phyloP scores from a whole-genome alignment of 495 filamentous ascomycete species.

The Xylaria scruposa region DNA sequence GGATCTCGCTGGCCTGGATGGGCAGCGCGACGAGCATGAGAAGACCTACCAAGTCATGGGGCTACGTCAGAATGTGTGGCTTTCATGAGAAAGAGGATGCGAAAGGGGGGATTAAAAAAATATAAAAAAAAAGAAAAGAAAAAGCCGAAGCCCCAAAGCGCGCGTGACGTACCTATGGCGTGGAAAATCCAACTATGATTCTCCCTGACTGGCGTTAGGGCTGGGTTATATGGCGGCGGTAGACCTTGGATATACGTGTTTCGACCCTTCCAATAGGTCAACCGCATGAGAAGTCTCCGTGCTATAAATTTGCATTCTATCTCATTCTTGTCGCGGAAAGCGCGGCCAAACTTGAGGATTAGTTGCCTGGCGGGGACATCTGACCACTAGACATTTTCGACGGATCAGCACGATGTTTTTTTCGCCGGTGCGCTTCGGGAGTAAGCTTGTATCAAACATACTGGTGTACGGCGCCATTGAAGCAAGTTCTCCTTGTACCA shows the following conservation, averaged over 20 bases:
- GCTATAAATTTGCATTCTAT: background rate
- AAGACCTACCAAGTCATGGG: background rate
- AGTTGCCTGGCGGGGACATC: background rate
- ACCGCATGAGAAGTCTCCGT: background rate
- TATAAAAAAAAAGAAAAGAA: no score
- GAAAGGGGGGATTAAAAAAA: background rate
- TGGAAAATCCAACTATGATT: slow-evolving; percentile 1
- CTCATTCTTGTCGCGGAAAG: background rate
- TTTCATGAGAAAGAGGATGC: no score
- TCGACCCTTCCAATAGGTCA: background rate
- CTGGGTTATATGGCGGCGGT: background rate
- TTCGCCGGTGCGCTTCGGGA: background rate
- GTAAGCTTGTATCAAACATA: background rate
- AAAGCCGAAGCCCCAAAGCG: background rate
- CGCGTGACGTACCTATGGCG: slow-evolving; percentile 5
- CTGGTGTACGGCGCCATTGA: background rate
- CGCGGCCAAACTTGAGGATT: background rate
- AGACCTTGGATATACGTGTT: background rate
- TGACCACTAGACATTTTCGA: background rate
- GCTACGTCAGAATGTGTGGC: background rate
- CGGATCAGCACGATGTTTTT: background rate
- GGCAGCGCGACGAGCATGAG: slow-evolving; percentile 17
- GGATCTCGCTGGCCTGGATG: background rate
- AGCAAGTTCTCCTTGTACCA: background rate
- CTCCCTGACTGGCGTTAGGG: no score